phyloP scores from a whole-genome alignment of 345 rosid species.

The Boechera retrofracta region DNA sequence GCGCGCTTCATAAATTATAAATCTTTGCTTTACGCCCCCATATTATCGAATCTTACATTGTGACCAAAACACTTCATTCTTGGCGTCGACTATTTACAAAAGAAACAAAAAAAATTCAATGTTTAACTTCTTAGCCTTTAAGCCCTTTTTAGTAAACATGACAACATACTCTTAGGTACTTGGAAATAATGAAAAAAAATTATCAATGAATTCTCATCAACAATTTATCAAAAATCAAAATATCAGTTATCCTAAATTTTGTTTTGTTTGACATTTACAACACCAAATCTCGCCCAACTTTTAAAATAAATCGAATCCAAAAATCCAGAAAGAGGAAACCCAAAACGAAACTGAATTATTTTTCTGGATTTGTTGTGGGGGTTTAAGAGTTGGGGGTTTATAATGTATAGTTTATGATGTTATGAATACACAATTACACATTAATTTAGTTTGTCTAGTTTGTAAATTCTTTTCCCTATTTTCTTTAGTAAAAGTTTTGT shows the following conservation, averaged over 20 bases:
- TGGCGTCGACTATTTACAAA: not conserved
- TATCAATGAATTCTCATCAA: not conserved
- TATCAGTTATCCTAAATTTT: no score
- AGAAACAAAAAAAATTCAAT: no score
- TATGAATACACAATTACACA: not conserved
- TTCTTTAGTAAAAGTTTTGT: not conserved
- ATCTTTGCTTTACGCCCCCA: not conserved
- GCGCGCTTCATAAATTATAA: not conserved
- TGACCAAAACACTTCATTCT: not conserved
- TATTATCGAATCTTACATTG: not conserved
- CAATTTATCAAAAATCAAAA: not conserved
- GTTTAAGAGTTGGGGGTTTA: no score
- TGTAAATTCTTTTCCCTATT: not conserved
- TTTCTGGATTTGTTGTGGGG: no score
- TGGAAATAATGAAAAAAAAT: no score
- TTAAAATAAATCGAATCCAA: not conserved
- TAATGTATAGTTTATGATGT: no score
- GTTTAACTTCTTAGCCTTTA: no score
- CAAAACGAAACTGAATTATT: not conserved
- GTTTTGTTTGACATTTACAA: no score
- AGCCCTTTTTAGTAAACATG: no score
- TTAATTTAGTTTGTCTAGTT: not conserved
- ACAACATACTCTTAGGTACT: no score
- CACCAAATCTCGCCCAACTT: not conserved
- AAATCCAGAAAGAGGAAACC: not conserved